Conservation (phyloP, 495 filamentous ascomycete species). For the Aspergillus taichungensis region DNA sequence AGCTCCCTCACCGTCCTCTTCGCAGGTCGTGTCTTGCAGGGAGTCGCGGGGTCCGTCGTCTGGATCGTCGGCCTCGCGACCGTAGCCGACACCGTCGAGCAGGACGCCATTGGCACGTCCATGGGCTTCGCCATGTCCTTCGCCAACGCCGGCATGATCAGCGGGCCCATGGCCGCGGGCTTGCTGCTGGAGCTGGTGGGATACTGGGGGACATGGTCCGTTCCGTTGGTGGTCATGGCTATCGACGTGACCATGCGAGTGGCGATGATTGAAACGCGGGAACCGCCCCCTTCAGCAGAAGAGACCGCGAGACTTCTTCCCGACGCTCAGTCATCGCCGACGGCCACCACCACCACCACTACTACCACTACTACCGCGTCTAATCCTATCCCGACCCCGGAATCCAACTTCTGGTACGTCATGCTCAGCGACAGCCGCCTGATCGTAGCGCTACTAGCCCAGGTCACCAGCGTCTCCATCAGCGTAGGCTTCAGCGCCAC, state of each 20-base stretch:
- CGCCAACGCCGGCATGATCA: constrained; percentile 7
- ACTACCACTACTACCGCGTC: no score
- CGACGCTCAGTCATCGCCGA: background rate
- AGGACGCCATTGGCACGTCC: constrained; percentile 3
- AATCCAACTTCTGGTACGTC: constrained; percentile 3
- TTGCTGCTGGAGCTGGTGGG: constrained; percentile 7
- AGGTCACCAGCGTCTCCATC: no score
- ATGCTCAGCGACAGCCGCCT: constrained; percentile 5
- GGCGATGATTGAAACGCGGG: constrained; percentile 8
- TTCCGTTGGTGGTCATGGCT: constrained; percentile 5
- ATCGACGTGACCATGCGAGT: constrained; percentile 8
- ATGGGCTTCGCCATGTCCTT: constrained; percentile 10
- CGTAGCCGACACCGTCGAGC: constrained; percentile 5
- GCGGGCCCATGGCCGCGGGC: constrained; percentile 9
- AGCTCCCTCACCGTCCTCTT: background rate
- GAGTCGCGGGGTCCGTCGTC: constrained; percentile 4
- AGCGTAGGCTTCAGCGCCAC: constrained; percentile 5
- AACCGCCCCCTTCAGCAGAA: background rate
- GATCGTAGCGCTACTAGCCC: no score
- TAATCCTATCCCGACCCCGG: background rate
- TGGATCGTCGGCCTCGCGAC: constrained; percentile 15
- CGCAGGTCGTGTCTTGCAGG: constrained; percentile 12
- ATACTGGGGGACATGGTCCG: constrained; percentile 12
- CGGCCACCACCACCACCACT: background rate
- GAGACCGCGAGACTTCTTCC: background rate